Base-by-base conservation (phyloP, 495 filamentous ascomycete species). In the Tuber microsphaerosporum region DNA sequence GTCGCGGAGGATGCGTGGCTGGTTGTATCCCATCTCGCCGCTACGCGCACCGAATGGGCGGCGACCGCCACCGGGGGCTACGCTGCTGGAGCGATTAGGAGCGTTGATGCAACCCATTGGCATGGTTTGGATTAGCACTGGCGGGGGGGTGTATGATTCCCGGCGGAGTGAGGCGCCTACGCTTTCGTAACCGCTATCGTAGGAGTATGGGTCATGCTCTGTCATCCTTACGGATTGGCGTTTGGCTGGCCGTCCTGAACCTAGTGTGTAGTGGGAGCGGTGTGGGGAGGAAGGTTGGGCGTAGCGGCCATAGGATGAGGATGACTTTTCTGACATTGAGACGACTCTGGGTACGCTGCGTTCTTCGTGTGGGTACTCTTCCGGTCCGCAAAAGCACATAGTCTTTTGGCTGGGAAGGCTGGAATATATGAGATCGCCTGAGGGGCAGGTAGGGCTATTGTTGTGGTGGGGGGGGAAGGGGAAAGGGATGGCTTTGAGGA, bases 1-100 rank as follows among this genome's bases (percentile, higher is more conserved):
- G n/a, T 79, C 70, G 19, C 71, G 70, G 19, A 79, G 20, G 42
- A 79, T 77, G 65, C 77, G 72, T 26, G 77, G 77, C 45, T 79
- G 77, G 6, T 79, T 79, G 76, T 78, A 79, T 31, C 77, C 77
- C 77, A 79, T 79, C 42, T 79, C 77, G 17, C 77, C 77, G 42
- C 77, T 79, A 34, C 77, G 71, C 43, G 73, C 46, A 19, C 76
- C 76, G 68, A 75, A 71, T 10, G 43, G 26, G 14, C 77, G 76
- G n/a, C 76, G 41, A 37, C 74, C 77, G 6, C 76, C 76, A 42
- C 77, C 68, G 8, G 70, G 73, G 9, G 41, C 20, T 31, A 51
- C 45, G 39, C 68, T 46, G 34, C 70, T 75, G n/a, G 56, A 41
- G 12, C 72, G 45, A 17, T 56, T 70, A 3, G 76, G 73, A 3